phyloP scores from a whole-genome alignment of 2,329 filamentous ascomycete genomes.

The Ophiostoma pallidulum region DNA sequence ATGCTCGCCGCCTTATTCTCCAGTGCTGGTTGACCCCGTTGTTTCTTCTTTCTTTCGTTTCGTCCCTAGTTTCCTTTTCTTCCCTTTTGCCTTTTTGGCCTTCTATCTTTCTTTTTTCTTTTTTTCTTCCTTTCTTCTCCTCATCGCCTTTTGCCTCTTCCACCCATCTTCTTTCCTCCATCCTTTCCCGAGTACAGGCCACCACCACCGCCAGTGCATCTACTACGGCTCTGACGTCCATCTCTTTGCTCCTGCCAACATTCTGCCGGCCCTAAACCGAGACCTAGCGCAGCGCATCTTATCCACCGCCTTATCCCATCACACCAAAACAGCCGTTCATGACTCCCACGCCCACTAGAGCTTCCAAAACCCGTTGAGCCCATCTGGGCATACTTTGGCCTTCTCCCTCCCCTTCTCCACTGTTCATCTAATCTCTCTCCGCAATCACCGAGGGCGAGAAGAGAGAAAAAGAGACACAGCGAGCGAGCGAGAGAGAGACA shows the following conservation, averaged over 20 bases:
- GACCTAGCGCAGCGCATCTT: constrained; percentile 8
- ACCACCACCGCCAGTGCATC: not conserved
- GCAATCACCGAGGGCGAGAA: not conserved
- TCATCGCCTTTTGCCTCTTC: not conserved
- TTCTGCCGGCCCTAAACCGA: not conserved
- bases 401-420: not conserved
- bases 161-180: not conserved
- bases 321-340: constrained; percentile 10
- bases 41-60: not conserved
- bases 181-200: no score
- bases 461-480: not conserved
- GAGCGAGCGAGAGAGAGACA: constrained; percentile 1
- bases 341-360: constrained; percentile 9
- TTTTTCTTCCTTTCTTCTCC: not conserved
- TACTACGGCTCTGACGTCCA: no score
- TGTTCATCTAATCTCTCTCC: not conserved
- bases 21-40: not conserved
- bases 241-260: not conserved
- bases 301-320: constrained; percentile 16
- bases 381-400: constrained; percentile 12
- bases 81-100: not conserved
- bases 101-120: constrained; percentile 1
- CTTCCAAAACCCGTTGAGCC: constrained; percentile 12
- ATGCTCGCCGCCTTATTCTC: constrained; percentile 16
- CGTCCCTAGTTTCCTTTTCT: constrained; percentile 1